Evolutionary conservation across 768 basidiomycete species (phyloP).

Genomic region (Dioszegia hungarica): DNA sequence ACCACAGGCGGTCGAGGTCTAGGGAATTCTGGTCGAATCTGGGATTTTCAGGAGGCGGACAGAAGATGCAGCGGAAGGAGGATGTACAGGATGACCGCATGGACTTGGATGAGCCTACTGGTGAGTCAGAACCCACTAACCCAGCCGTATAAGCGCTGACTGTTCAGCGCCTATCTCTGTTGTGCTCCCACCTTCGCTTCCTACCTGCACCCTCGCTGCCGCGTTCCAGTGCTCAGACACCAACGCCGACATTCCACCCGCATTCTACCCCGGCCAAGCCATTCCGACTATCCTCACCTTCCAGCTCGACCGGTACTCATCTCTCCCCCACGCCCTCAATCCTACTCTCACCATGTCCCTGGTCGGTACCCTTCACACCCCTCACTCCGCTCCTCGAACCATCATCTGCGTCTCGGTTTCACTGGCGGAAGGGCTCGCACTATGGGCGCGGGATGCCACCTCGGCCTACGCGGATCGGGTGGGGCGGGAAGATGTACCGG

Average conservation of each 20-base stretch:
- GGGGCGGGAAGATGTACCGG: conserved; percentile 15
- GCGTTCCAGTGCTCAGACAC: conserved; percentile 30
- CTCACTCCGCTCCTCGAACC: conserved; percentile 21
- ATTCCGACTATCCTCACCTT: conserved; percentile 39
- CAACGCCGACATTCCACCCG: conserved; percentile 31
- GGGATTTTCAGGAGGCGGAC: neutral
- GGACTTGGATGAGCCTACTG: conserved; percentile 13
- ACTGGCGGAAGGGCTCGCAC: conserved; percentile 30
- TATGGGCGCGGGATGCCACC: conserved; percentile 39
- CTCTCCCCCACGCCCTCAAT: conserved; percentile 35
- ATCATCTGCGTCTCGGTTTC: conserved; percentile 46
- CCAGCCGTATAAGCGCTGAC: neutral
- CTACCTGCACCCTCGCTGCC: conserved; percentile 24
- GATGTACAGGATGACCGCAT: conserved; percentile 21
- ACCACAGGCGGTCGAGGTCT: conserved; percentile 12
- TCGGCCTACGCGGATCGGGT: conserved; percentile 15
- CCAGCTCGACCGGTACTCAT: conserved; percentile 27
- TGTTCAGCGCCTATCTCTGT: conserved; percentile 12
- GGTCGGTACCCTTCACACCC: conserved; percentile 33
- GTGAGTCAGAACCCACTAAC: conserved; percentile 6
- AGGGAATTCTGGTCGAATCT: conserved; percentile 22
- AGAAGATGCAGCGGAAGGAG: conserved; percentile 9
- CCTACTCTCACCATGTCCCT: conserved; percentile 40
- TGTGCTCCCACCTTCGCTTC: conserved; percentile 24
- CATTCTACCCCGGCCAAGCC: conserved; percentile 43